Evolutionary conservation across 164 flowering plant species (phyloP), one percentile per base, ranked within the genome.

Genomic region (Stephania cephalantha): DNA sequence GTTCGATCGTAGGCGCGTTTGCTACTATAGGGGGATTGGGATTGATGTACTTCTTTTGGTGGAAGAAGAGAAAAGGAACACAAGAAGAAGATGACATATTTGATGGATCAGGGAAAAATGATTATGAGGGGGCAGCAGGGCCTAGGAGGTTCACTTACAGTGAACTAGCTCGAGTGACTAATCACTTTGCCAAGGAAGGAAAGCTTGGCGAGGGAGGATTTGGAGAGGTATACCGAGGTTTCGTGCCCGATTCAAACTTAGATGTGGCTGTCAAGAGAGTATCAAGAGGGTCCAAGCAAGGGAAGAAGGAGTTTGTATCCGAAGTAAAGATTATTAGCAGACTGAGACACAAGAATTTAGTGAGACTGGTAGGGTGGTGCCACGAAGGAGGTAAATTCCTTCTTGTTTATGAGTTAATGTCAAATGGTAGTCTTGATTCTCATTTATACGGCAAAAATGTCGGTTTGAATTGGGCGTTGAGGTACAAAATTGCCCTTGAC

Each of bases 391-490:
- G 76, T 1, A 85, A 85, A 68, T 80, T 87, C 58, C 64, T 86
- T 1, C 87, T 86, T 22, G 87, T 85, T 10, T 88, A 88, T 68
- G 88, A 88, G 79, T 87, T 79, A 72, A 75, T 88, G 89, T 84
- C 86, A 0, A 88, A 88, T 68, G 85, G 86, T 0, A 87, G 90
- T 79, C 79, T 88, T 10, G 86, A 88, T 77, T 46, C 65, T 11
- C 84, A 85, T 69, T 79, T 87, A 6, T 83, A 83, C 20, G 71
- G 72, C 68, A 66, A 9, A 82, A 22, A 20, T 15, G 66, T 15
- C 12, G 70, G 71, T 11, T 78, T 88, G n/a, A 18, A 65, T 5
- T 85, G 87, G 86, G 45, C 58, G 1, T 46, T 70, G 12, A 81
- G 90, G 67, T 77, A 81, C 64, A 85, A 74, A 46, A 82, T 85